Percentiles rank a stretch among this genome's conserved stretches.
Evolutionary conservation across 2,329 filamentous ascomycete genomes (phyloP).

Genomic region (Colletotrichum gigasporum): DNA sequence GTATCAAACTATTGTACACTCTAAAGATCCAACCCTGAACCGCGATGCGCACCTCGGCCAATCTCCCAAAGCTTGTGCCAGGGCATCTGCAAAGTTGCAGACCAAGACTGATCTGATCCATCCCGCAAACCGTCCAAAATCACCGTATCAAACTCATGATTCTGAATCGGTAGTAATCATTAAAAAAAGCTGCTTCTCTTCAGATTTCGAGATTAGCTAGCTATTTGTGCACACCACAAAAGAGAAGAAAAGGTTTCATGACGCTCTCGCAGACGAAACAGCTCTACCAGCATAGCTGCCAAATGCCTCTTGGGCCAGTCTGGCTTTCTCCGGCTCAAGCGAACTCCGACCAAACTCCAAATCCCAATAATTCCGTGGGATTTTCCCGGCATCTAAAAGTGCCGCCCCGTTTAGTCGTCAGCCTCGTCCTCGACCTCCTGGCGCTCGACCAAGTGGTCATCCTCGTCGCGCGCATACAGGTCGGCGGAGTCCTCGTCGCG

Average conservation of each 20-base stretch:
- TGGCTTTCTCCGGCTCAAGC: too few relatives aligned
- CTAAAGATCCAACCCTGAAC: neutral
- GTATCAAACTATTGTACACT: slow-evolving; percentile 12
- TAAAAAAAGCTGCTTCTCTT: neutral
- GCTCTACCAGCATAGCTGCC: slow-evolving; percentile 22
- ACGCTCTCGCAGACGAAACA: slow-evolving; percentile 1
- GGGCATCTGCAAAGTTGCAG: neutral
- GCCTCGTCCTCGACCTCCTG: neutral
- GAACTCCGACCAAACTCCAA: neutral
- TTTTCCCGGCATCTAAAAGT: neutral
- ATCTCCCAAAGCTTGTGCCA: neutral
- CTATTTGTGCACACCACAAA: slow-evolving; percentile 4
- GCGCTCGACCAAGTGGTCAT: neutral
- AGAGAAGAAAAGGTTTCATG: neutral
- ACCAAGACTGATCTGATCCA: neutral
- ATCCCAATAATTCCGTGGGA: neutral
- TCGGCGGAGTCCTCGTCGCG: slow-evolving; percentile 16
- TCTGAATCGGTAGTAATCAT: neutral
- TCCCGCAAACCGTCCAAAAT: neutral
- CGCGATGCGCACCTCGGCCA: slow-evolving; percentile 2
- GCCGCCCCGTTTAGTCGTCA: neutral
- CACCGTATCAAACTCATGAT: neutral
- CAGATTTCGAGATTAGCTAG: slow-evolving; percentile 1
- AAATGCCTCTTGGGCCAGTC: too few relatives aligned
- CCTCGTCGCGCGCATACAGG: neutral